Evolutionary conservation across 2,329 filamentous ascomycete genomes (phyloP), one percentile per base, ranked within the genome.

Genomic region (Esteya vermicola): DNA sequence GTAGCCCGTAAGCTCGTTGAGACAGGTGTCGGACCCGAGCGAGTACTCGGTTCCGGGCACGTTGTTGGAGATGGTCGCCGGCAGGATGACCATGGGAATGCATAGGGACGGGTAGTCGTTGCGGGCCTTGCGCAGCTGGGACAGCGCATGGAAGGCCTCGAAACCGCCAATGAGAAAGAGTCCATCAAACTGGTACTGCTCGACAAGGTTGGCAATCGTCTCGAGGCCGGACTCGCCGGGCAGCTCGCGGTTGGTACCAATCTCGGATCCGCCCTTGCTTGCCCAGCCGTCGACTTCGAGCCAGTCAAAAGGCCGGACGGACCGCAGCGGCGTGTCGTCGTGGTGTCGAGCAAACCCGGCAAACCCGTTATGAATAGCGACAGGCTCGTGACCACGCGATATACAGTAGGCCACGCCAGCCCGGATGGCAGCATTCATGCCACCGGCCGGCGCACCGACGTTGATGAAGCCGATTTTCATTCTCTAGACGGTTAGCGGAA

Each of bases 11-110:
- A 98, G 70, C 41, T 93, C 86, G 63, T 98, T 98, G 46, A 98
- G 66, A 55, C 91, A 96, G 2, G 91, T 98, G 54, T 98, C 91
- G 25, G 86, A 94, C 33, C 91, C 91, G 34, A 98, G 75, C 2
- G 86, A 95, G 65, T 95, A 96, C 61, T 98, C 91, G 0, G 89
- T 94, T 30, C 91, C 91, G 0, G 91, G 91, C 5, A 98, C 91
- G 57, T 98, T 98, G 70, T 98, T 98, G 48, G 85, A 94, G 51
- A 98, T 89, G 9, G 91, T 98, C n/a, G 91, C 91, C 0, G 91
- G 91, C 21, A 98, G 70, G 32, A 95, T 72, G 39, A 81, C 74
- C 70, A 96, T 85, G 18, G 91, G 91, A 47, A 98, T 95, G 59
- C 85, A 86, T 55, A 98, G 82, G 1, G 82, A 80, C 10, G 84